These are phyloP conservation scores for Aspergillus cristatus DNA, from an alignment of 495 filamentous ascomycete genomes.

Conservation along the genomic window DNA sequence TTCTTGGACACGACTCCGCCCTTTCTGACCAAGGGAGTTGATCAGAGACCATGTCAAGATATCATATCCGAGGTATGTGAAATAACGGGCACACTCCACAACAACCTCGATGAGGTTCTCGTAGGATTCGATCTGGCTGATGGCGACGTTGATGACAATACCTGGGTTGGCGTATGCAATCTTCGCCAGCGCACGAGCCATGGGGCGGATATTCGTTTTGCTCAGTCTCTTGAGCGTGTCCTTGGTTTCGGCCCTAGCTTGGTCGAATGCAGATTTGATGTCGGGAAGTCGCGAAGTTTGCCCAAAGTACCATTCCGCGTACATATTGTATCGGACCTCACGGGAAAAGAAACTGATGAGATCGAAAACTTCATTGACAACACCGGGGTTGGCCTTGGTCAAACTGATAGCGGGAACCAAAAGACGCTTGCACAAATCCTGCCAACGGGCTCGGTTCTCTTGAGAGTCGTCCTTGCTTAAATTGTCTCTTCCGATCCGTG, in stretches of 20 bases:
- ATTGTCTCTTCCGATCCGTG: constrained; percentile 70
- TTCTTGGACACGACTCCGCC: constrained; percentile 68
- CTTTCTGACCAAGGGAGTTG: constrained; percentile 64
- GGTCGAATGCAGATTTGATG: constrained; percentile 68
- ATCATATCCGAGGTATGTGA: constrained; percentile 86
- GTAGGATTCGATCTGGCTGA: constrained; percentile 83
- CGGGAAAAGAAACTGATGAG: constrained; percentile 71
- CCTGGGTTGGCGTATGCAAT: constrained; percentile 79
- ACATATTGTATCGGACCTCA: constrained; percentile 75
- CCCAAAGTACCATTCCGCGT: constrained; percentile 84
- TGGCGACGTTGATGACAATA: constrained; percentile 79
- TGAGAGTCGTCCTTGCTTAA: constrained; percentile 60
- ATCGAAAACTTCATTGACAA: constrained; percentile 76
- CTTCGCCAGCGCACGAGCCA: constrained; percentile 81
- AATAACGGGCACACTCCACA: constrained; percentile 87
- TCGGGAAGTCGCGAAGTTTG: constrained; percentile 65
- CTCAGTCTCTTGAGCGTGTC: constrained; percentile 77
- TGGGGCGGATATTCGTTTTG: constrained; percentile 70
- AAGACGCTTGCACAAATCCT: constrained; percentile 68
- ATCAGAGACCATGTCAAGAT: constrained; percentile 84
- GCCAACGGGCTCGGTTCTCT: constrained; percentile 62
- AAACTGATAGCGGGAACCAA: constrained; percentile 79
- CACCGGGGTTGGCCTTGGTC: constrained; percentile 68
- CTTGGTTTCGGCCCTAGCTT: constrained; percentile 65
- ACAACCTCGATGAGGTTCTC: constrained; percentile 87